Conservation (phyloP, 1,284 basidiomycete species). For the Ceratobasidium sp. region DNA sequence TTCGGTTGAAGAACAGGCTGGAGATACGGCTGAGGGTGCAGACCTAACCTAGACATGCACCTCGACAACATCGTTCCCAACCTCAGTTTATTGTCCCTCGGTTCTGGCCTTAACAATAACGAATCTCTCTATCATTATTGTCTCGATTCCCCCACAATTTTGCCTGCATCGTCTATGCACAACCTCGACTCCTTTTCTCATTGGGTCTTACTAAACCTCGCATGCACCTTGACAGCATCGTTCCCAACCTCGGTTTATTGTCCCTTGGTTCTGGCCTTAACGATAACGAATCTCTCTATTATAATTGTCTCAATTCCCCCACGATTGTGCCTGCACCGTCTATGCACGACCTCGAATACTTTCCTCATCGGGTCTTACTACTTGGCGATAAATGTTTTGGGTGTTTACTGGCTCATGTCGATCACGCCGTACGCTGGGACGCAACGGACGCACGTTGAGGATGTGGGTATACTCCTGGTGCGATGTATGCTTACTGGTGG, state of each 20-base stretch:
- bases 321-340: slow-evolving; percentile 16
- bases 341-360: slow-evolving; percentile 38
- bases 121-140: slow-evolving; percentile 36
- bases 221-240: slow-evolving; percentile 5
- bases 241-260: neutral
- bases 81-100: neutral
- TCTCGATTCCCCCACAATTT: slow-evolving; percentile 17
- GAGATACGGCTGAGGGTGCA: too few relatives aligned
- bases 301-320: slow-evolving; percentile 27
- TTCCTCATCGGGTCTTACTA: slow-evolving; percentile 22
- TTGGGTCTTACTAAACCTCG: slow-evolving; percentile 26
- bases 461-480: too few relatives aligned
- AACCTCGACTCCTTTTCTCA: slow-evolving; percentile 8
- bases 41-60: too few relatives aligned
- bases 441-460: too few relatives aligned
- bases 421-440: too few relatives aligned
- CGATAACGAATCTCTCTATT: neutral
- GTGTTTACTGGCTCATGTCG: neutral
- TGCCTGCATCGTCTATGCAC: slow-evolving; percentile 17
- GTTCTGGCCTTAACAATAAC: neutral
- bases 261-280: slow-evolving; percentile 1
- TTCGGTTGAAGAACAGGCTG: too few relatives aligned
- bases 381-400: slow-evolving; percentile 31
- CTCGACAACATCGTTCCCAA: too few relatives aligned
- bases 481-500: too few relatives aligned